Evolutionary conservation across 306 rosid genomes (phyloP).

Genomic region (Dryas drummondii): DNA sequence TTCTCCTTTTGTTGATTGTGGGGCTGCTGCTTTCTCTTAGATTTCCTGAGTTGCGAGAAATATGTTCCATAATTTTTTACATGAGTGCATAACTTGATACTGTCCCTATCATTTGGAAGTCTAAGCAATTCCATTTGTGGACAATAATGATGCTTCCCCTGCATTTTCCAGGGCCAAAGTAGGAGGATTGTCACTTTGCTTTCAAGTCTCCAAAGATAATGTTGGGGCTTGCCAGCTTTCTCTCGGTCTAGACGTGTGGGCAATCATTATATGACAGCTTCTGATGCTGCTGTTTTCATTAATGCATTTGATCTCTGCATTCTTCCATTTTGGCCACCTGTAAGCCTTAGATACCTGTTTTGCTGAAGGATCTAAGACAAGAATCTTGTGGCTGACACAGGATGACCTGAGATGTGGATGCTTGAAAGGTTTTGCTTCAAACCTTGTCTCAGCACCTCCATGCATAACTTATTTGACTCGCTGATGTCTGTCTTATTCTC

Average conservation of each 20-base stretch:
- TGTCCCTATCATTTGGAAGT: constrained; percentile 41
- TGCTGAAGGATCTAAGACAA: constrained; percentile 45
- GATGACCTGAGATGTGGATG: constrained; percentile 42
- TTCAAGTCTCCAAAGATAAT: constrained; percentile 53
- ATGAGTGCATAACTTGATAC: constrained; percentile 24
- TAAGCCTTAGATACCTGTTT: constrained; percentile 52
- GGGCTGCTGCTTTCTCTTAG: constrained; percentile 19
- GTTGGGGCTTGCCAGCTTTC: constrained; percentile 40
- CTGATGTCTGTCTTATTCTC: constrained; percentile 28
- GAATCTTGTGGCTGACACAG: constrained; percentile 46
- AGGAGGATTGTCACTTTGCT: constrained; percentile 63
- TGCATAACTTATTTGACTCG: constrained; percentile 21
- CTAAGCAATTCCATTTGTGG: constrained; percentile 40
- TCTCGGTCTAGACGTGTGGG: constrained; percentile 41
- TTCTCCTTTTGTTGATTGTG: background rate
- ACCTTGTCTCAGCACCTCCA: constrained; percentile 30
- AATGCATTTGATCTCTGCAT: constrained; percentile 38
- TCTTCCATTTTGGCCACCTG: constrained; percentile 48
- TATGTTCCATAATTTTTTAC: constrained; percentile 27
- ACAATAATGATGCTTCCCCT: constrained; percentile 57
- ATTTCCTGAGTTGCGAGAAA: constrained; percentile 23
- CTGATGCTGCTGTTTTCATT: constrained; percentile 38
- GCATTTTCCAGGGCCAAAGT: constrained; percentile 72
- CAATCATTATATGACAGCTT: constrained; percentile 36
- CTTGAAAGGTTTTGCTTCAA: constrained; percentile 34